A percentile compares a stretch with the other conserved stretches of the same genome.
phyloP scores from a whole-genome alignment of 176 grass and related monocot genomes.

The barley (Hordeum vulgare) region DNA sequence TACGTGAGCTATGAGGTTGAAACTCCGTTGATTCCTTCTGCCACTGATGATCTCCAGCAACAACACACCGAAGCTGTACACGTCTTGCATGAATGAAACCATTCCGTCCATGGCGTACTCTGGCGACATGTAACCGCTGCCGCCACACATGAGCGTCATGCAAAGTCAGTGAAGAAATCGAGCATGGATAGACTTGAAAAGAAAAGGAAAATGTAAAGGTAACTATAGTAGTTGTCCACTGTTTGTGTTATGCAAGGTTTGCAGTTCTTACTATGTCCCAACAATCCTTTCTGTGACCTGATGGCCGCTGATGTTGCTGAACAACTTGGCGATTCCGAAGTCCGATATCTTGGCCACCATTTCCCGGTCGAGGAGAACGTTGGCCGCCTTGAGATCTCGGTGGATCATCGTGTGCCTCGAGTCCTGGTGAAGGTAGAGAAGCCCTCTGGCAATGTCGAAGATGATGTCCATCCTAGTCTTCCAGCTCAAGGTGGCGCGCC shows the following conservation, averaged over 20 bases:
- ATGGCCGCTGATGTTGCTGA: constrained; percentile 9
- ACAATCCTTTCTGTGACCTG: constrained; percentile 27
- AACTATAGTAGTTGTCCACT: background rate
- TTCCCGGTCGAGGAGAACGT: constrained; percentile 48
- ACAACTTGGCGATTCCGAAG: constrained; percentile 46
- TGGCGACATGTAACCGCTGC: constrained; percentile 48
- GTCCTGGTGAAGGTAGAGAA: constrained; percentile 64
- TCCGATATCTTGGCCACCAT: constrained; percentile 79
- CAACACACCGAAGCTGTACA: constrained; percentile 74
- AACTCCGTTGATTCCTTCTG: constrained; percentile 5
- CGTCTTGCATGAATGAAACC: constrained; percentile 51
- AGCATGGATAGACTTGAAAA: background rate
- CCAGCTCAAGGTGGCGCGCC: constrained; percentile 25
- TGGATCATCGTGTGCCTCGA: constrained; percentile 60
- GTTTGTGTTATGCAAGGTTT: background rate
- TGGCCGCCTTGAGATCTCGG: constrained; percentile 55
- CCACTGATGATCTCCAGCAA: constrained; percentile 60
- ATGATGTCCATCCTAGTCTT: constrained; percentile 51
- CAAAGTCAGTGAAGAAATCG: background rate
- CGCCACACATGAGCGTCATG: background rate
- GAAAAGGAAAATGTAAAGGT: background rate
- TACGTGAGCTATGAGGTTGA: constrained; percentile 31
- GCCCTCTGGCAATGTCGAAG: constrained; percentile 42
- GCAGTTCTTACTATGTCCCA: constrained; percentile 39
- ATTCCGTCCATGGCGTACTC: constrained; percentile 42